phyloP scores from a whole-genome alignment of 225 moss, liverwort and hornwort species.

The Ulota crispa region DNA sequence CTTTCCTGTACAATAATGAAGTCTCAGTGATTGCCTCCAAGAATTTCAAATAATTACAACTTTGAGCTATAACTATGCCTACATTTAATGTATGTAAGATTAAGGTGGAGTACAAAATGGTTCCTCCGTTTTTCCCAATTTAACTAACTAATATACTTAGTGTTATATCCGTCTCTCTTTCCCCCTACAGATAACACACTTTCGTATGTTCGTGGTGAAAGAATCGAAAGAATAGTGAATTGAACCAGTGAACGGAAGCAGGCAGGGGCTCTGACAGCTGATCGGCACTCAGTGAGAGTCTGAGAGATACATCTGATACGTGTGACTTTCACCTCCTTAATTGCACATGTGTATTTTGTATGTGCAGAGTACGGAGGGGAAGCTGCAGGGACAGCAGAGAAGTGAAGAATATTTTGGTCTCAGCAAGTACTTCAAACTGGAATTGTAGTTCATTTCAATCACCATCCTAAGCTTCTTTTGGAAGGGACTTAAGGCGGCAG shows the following conservation, averaged over 20 bases:
- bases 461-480: neutral
- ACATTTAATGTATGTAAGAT: no score
- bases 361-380: constrained; percentile 25
- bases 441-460: neutral
- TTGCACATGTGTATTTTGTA: neutral
- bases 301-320: neutral
- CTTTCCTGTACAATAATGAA: no score
- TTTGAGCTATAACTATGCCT: no score
- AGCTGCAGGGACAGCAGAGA: neutral
- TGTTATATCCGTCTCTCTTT: no score
- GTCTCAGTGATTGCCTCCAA: no score
- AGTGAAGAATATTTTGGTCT: neutral
- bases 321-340: neutral
- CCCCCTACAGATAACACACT: no score
- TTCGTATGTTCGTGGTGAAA: neutral
- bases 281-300: neutral
- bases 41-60: no score
- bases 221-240: neutral
- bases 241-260: neutral
- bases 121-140: no score
- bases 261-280: neutral
- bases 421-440: neutral
- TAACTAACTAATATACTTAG: no score
- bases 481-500: neutral
- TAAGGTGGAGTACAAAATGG: no score